A percentile compares a stretch with the other conserved stretches of the same genome.
phyloP scores from a whole-genome alignment of 495 filamentous ascomycete genomes.

The Rostrohypoxylon terebratum region DNA sequence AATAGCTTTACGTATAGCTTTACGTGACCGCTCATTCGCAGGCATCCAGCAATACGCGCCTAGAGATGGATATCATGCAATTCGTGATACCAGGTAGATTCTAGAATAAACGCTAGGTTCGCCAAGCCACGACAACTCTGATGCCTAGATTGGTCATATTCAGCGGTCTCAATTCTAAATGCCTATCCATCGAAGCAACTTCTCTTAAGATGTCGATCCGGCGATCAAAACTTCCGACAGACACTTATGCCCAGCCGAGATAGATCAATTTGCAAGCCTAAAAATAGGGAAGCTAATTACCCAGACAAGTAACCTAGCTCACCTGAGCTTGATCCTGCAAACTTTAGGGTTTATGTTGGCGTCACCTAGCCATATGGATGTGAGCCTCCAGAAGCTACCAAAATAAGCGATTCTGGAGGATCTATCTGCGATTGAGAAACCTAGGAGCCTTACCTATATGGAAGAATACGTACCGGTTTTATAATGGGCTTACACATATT shows the following conservation, averaged over 20 bases:
- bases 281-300: slow-evolving; percentile 34
- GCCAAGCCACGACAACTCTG: slow-evolving; percentile 2
- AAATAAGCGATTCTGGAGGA: slow-evolving; percentile 9
- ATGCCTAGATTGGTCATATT: slow-evolving; percentile 18
- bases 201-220: too few species aligned
- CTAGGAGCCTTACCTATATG: background rate
- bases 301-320: slow-evolving; percentile 5
- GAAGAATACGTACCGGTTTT: slow-evolving; percentile 3
- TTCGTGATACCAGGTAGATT: background rate
- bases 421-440: slow-evolving; percentile 8
- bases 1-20: slow-evolving; percentile 20
- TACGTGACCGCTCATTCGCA: slow-evolving; percentile 16
- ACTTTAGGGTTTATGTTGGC: background rate
- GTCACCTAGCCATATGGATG: background rate
- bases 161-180: background rate
- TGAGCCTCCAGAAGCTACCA: slow-evolving; percentile 11
- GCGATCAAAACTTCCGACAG: background rate
- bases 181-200: slow-evolving; percentile 2
- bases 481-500: background rate
- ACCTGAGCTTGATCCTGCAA: slow-evolving; percentile 19
- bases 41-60: slow-evolving; percentile 14
- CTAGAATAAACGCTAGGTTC: slow-evolving; percentile 2
- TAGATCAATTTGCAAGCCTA: slow-evolving; percentile 12
- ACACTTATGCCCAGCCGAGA: slow-evolving; percentile 1
- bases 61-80: slow-evolving; percentile 18